Percentiles rank a stretch among this genome's conserved stretches.
Evolutionary conservation across 2,329 filamentous ascomycete genomes (phyloP).

Genomic region (Penicillium sp.): DNA sequence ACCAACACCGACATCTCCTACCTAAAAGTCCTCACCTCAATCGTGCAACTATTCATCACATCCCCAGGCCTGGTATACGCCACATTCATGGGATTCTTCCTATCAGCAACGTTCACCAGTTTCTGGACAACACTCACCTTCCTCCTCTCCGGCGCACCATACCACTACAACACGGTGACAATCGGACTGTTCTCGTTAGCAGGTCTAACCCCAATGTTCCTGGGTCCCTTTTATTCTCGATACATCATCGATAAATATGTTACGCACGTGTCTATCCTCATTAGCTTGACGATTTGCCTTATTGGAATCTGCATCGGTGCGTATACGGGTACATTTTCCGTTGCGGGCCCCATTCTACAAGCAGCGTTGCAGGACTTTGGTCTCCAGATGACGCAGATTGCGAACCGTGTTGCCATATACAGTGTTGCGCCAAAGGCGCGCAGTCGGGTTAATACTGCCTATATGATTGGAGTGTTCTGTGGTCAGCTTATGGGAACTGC

Average conservation of each 20-base stretch:
- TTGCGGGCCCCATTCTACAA: constrained; percentile 72
- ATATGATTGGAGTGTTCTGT: constrained; percentile 74
- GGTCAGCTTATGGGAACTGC: constrained; percentile 73
- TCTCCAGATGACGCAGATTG: constrained; percentile 69
- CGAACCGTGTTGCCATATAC: constrained; percentile 69
- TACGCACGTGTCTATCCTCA: constrained; percentile 65
- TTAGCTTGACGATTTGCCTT: constrained; percentile 61
- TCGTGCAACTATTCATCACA: constrained; percentile 62
- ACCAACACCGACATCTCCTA: constrained; percentile 70
- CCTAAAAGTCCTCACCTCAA: constrained; percentile 63
- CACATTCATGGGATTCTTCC: constrained; percentile 65
- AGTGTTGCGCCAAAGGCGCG: constrained; percentile 67
- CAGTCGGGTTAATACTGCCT: constrained; percentile 78
- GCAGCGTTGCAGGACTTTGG: constrained; percentile 71
- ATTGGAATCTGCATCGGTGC: constrained; percentile 67
- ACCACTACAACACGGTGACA: constrained; percentile 63
- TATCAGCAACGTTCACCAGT: constrained; percentile 61
- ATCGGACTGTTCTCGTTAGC: constrained; percentile 81
- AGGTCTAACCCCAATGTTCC: constrained; percentile 67
- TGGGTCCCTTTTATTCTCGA: constrained; percentile 69
- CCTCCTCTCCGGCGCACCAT: constrained; percentile 69
- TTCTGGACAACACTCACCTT: constrained; percentile 81
- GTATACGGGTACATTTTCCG: constrained; percentile 63
- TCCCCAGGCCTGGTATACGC: constrained; percentile 71
- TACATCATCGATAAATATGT: constrained; percentile 69